phyloP scores from a whole-genome alignment of 2,329 filamentous ascomycete species.

The Paracoccidioides lutzii region DNA sequence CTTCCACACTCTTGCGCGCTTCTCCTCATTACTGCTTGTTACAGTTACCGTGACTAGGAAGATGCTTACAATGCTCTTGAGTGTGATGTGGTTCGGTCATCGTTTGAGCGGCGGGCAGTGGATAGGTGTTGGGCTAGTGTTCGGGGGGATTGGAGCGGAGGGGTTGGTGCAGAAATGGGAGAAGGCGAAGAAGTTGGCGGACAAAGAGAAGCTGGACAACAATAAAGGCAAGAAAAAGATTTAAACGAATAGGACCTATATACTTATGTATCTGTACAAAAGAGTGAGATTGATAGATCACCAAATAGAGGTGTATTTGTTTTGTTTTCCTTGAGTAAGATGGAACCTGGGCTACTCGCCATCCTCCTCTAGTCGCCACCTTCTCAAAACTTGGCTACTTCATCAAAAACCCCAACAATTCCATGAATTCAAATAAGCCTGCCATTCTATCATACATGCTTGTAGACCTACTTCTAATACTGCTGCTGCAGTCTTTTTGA shows the following conservation, averaged over 20 bases:
- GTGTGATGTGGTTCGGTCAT: constrained; percentile 89
- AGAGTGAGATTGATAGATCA: background rate
- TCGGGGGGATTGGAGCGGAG: constrained; percentile 89
- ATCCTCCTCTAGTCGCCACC: too few species aligned
- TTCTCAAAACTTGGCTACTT: too few species aligned
- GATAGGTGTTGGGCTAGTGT: constrained; percentile 82
- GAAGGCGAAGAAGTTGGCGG: constrained; percentile 66
- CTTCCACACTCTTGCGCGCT: constrained; percentile 86
- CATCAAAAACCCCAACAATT: too few species aligned
- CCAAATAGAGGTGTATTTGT: background rate
- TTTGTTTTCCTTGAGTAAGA: background rate
- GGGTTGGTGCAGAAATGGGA: constrained; percentile 66
- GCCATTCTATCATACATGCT: too few species aligned
- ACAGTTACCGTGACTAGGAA: constrained; percentile 96
- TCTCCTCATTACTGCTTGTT: constrained; percentile 81
- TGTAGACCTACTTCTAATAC: too few species aligned
- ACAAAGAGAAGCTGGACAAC: constrained; percentile 33
- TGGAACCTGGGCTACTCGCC: too few species aligned
- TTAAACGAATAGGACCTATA: background rate
- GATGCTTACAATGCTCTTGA: constrained; percentile 98
- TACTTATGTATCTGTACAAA: background rate
- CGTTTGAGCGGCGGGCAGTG: constrained; percentile 78
- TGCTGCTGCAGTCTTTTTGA: too few species aligned
- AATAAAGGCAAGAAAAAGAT: background rate
- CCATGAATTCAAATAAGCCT: too few species aligned